Base-by-base conservation (phyloP, 306 rosid species). In the Pterocarpus santalinus region DNA sequence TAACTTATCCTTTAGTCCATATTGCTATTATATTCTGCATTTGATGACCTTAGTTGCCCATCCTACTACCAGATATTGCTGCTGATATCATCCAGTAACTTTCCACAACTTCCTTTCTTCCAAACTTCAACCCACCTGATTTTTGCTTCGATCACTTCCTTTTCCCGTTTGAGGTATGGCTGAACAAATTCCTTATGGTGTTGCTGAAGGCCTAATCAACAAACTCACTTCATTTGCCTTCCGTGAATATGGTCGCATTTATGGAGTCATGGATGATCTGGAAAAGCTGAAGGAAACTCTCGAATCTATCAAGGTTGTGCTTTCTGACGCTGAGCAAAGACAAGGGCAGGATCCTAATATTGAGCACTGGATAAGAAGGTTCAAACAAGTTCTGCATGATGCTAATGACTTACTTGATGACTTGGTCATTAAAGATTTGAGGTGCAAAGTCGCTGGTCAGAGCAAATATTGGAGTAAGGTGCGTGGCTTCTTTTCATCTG, bases 351-450 rank as follows among this genome's bases (percentile, higher is more conserved):
- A 72, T 17, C n/a, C 9, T 53, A 16, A n/a, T n/a, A 32, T 64
- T 4, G 2, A 15, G 14, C 35, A 3, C 30, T 66, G 63, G 65
- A 16, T 51, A 5, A 14, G 13, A 5, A 70, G 44, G 30, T 17
- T 70, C 58, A 30, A 33, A 70, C 9, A 51, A 70, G 80, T 35
- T 0, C 1, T 76, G 4, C 35, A 47, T 12, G 73, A 76, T 64
- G 80, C 64, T 0, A 64, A 76, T 7, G 30, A 76, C 49, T 51
- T 76, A 52, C 17, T 76, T 0, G 73, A 76, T 64, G 80, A 16
- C 3, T 7, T 76, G 9, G 9, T 7, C 2, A 51, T 53, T 16
- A n/a, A 76, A 16, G 49, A 15, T 9, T 8, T 65, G 49, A 33
- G 33, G 4, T 13, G 16, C 58, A 66, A 76, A 5, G 62, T 76